These are phyloP conservation scores for Fraxinus platypoda DNA, from an alignment of 305 asterid genomes.

Conservation along the genomic window DNA sequence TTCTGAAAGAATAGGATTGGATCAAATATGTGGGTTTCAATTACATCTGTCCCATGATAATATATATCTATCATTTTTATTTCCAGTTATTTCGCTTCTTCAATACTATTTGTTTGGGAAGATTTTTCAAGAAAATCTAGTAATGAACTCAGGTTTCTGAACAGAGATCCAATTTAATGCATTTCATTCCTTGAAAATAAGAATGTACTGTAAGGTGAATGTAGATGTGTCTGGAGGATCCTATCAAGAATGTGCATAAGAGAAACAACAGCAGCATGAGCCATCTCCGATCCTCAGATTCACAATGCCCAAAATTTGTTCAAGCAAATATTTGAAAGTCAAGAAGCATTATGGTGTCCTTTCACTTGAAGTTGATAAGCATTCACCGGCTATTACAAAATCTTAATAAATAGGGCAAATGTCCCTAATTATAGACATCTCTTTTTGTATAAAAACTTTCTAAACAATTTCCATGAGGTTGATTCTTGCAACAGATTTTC, in stretches of 20 bases:
- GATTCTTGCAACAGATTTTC: too few species aligned
- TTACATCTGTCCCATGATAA: background rate
- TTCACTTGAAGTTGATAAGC: too few species aligned
- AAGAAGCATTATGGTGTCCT: background rate
- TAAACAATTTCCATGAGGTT: too few species aligned
- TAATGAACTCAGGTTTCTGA: background rate
- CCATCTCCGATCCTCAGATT: background rate
- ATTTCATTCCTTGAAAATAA: background rate
- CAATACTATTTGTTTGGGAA: background rate
- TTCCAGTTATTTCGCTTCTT: background rate
- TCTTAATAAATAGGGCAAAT: too few species aligned
- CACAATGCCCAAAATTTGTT: background rate
- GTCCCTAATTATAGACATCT: too few species aligned
- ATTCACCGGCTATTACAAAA: too few species aligned
- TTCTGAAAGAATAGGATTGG: background rate
- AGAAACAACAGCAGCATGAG: slow-evolving; percentile 13
- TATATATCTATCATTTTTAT: background rate
- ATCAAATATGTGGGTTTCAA: background rate
- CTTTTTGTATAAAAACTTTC: too few species aligned
- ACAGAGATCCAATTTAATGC: background rate
- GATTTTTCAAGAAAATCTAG: background rate
- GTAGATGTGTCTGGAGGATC: background rate
- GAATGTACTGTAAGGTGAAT: background rate
- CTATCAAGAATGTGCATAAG: background rate
- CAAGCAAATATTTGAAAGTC: background rate